These are phyloP conservation scores for Cladosporium phlei DNA, from an alignment of 2,329 filamentous ascomycete genomes.

Conservation along the genomic window DNA sequence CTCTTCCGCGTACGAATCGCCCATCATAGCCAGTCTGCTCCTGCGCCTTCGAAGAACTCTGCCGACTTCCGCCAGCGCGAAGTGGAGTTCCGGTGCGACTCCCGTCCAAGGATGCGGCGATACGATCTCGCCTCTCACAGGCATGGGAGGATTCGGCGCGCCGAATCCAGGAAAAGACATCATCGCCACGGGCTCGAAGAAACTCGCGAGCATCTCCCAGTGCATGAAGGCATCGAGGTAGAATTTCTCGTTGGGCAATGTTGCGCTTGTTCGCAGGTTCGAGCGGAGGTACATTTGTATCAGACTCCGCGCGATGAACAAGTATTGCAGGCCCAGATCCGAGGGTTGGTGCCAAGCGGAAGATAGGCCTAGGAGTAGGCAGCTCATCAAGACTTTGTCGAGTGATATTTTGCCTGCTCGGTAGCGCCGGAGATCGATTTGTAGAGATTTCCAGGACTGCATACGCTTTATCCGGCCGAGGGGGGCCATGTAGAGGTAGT, in stretches of 20 bases:
- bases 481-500: constrained; percentile 50
- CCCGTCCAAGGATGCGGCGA: constrained; percentile 49
- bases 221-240: constrained; percentile 54
- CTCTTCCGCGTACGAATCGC: not conserved
- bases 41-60: constrained; percentile 26
- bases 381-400: constrained; percentile 53
- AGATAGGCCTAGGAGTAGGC: constrained; percentile 56
- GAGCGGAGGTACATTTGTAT: constrained; percentile 33
- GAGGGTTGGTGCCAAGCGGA: constrained; percentile 57
- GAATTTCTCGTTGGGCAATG: constrained; percentile 39
- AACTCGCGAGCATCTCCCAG: constrained; percentile 57
- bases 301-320: constrained; percentile 43
- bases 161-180: constrained; percentile 36
- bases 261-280: constrained; percentile 37
- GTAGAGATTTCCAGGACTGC: constrained; percentile 50
- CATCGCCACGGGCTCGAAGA: constrained; percentile 37
- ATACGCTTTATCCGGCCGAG: constrained; percentile 49
- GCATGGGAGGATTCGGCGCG: constrained; percentile 20
- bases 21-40: constrained; percentile 12
- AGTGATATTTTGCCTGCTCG: constrained; percentile 33
- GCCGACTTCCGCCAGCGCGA: constrained; percentile 44
- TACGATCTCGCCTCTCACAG: constrained; percentile 27
- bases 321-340: constrained; percentile 51
- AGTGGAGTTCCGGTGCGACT: constrained; percentile 41
- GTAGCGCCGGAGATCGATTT: constrained; percentile 45